Evolutionary conservation across 345 rosid genomes (phyloP), one percentile per base, ranked within the genome.

Genomic region (Anacardium occidentale): DNA sequence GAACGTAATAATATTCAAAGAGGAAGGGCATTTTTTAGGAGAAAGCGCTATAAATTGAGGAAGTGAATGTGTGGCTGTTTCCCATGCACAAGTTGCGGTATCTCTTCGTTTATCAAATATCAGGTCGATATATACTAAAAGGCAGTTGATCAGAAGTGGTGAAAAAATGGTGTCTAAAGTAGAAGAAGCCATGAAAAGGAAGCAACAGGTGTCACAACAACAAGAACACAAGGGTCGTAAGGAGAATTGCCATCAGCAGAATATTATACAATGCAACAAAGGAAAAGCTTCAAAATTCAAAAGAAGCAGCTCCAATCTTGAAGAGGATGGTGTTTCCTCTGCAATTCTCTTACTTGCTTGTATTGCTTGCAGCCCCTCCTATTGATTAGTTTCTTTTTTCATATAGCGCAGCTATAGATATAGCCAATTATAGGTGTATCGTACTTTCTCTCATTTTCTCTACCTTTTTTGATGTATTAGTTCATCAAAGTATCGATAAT

Each of bases 261-360:
- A 22, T 52, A 86, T 77, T 68, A 85, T 81, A 57, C 90, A 83
- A 50, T 84, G 86, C 81, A 91, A 91, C 84, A 91, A 91, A 84
- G 93, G 85, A 5, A 89, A 89, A 69, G 63, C 66, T 5, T 52
- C 78, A 63, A 90, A 81, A 85, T 94, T 94, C 89, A 94, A 94
- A 84, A 76, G 96, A 48, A 94, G 98, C 84, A 79, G 81, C 73
- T 88, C 89, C 48, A 84, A 73, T 72, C 89, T 86, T 62, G 90
- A 91, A 74, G 85, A 87, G 34, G 98, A 94, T 62, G 97, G 98
- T 29, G 91, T 81, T 79, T 91, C 97, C 50, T 85, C 98, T 45
- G 98, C 97, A 67, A 91, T 94, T 77, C 86, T 87, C 76, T 80
- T 94, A 77, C 94, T 94, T 10, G 96, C 96, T 55, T 94, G 94